Percentiles rank a stretch among this genome's conserved stretches.
These are phyloP conservation scores for Globisporangium emineosum DNA, from an alignment of 352 stramenopile species.

Conservation along the genomic window DNA sequence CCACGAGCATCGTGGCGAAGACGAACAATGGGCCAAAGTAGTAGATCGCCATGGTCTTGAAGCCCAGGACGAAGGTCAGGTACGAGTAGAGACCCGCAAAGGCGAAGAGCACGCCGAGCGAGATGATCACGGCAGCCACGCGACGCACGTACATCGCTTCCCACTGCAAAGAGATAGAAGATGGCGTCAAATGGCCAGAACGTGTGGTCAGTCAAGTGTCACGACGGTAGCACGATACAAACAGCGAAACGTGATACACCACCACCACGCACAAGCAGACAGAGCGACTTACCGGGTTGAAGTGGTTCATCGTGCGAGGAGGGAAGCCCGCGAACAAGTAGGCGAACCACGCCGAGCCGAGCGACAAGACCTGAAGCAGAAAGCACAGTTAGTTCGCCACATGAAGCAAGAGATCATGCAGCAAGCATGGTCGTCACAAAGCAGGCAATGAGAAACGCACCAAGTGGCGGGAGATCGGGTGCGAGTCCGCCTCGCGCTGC, in stretches of 20 bases:
- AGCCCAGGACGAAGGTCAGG: conserved; percentile 38
- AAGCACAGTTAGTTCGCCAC: conserved; percentile 8
- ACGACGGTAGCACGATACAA: background rate
- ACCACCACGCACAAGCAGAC: background rate
- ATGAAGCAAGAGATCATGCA: background rate
- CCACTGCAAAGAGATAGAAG: conserved; percentile 26
- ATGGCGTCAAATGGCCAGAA: conserved; percentile 1
- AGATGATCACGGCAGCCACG: conserved; percentile 58
- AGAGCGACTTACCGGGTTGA: conserved; percentile 53
- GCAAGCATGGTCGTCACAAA: too few relatives aligned
- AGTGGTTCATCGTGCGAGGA: conserved; percentile 75
- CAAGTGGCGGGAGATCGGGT: conserved; percentile 50
- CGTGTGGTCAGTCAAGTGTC: background rate
- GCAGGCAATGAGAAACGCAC: conserved; percentile 9
- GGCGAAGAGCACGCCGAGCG: conserved; percentile 39
- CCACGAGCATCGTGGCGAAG: conserved; percentile 77
- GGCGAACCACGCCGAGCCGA: conserved; percentile 66
- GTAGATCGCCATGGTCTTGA: conserved; percentile 69
- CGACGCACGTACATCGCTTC: conserved; percentile 71
- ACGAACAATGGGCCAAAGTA: conserved; percentile 77
- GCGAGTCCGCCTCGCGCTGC: conserved; percentile 53
- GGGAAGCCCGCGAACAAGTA: conserved; percentile 76
- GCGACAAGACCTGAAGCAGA: conserved; percentile 18
- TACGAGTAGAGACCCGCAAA: conserved; percentile 38
- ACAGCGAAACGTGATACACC: background rate